phyloP scores from a whole-genome alignment of 2,329 filamentous ascomycete genomes.

The Calycina marina region DNA sequence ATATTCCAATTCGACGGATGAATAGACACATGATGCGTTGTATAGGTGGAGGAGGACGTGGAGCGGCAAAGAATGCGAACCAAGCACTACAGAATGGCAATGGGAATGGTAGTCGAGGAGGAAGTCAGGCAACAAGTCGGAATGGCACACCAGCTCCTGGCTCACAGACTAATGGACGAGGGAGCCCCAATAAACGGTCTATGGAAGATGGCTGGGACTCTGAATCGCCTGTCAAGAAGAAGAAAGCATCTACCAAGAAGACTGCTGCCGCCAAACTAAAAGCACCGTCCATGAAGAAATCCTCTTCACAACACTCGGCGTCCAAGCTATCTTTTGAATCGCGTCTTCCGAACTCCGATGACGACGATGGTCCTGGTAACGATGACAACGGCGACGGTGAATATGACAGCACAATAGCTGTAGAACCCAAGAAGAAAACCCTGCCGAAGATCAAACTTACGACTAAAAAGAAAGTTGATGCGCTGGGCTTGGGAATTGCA shows the following conservation, averaged over 20 bases:
- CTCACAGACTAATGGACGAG: constrained; percentile 11
- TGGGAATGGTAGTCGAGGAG: constrained; percentile 32
- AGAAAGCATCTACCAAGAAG: constrained; percentile 20
- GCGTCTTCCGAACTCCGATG: constrained; percentile 11
- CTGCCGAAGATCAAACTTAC: constrained; percentile 5
- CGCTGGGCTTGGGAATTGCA: background rate
- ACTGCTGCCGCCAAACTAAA: constrained; percentile 14
- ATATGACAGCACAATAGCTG: constrained; percentile 12
- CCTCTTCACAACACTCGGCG: constrained; percentile 9
- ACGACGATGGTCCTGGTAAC: constrained; percentile 14
- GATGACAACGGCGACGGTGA: constrained; percentile 19
- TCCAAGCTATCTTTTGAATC: constrained; percentile 17
- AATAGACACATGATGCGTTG: constrained; percentile 57
- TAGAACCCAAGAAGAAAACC: constrained; percentile 18
- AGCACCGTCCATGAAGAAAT: constrained; percentile 14
- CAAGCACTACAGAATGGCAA: constrained; percentile 47
- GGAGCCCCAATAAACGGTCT: constrained; percentile 20
- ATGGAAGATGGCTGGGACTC: constrained; percentile 20
- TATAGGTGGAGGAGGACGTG: constrained; percentile 50
- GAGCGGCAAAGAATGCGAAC: constrained; percentile 45
- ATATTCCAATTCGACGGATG: constrained; percentile 47
- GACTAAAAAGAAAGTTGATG: constrained; percentile 8
- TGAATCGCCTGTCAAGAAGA: constrained; percentile 19
- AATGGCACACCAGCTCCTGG: constrained; percentile 38
- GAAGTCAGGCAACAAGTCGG: constrained; percentile 44